These are phyloP conservation scores for Fusarium staphyleae DNA, from an alignment of 2,329 filamentous ascomycete species.

Conservation along the genomic window DNA sequence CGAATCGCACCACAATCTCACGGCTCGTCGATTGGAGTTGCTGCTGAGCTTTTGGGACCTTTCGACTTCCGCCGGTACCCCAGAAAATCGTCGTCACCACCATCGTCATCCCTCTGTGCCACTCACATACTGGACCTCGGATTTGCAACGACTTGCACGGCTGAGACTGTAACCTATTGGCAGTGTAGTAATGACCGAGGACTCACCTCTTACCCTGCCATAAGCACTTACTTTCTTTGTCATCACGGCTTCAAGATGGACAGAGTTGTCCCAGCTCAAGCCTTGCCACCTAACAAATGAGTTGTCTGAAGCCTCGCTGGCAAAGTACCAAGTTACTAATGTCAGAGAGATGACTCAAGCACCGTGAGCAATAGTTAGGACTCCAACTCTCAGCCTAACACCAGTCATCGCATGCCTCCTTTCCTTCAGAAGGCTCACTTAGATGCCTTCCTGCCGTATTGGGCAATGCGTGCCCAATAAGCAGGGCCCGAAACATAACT, in stretches of 20 bases:
- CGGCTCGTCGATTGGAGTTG: background rate
- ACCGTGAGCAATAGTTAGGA: conserved; percentile 6
- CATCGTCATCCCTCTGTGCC: conserved; percentile 34
- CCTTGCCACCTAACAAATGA: conserved; percentile 12
- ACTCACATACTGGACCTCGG: conserved; percentile 20
- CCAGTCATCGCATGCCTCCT: conserved; percentile 20
- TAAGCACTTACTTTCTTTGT: background rate
- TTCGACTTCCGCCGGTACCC: conserved; percentile 23
- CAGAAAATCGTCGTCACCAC: conserved; percentile 23
- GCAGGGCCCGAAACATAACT: conserved; percentile 13
- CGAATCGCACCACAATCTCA: background rate
- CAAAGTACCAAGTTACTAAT: conserved; percentile 6
- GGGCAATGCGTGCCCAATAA: conserved; percentile 18
- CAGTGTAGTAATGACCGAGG: background rate
- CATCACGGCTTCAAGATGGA: background rate
- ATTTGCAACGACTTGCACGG: conserved; percentile 16
- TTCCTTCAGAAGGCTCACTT: conserved; percentile 5
- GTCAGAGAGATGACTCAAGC: conserved; percentile 28
- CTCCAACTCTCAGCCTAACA: background rate
- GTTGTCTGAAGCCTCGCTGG: background rate
- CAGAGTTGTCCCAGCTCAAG: conserved; percentile 23
- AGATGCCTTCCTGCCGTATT: conserved; percentile 4
- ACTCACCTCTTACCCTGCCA: background rate
- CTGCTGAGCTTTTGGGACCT: conserved; percentile 8
- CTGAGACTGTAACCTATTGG: background rate